These are phyloP conservation scores for Russula dissimulans DNA, from an alignment of 768 basidiomycete species.

Conservation along the genomic window DNA sequence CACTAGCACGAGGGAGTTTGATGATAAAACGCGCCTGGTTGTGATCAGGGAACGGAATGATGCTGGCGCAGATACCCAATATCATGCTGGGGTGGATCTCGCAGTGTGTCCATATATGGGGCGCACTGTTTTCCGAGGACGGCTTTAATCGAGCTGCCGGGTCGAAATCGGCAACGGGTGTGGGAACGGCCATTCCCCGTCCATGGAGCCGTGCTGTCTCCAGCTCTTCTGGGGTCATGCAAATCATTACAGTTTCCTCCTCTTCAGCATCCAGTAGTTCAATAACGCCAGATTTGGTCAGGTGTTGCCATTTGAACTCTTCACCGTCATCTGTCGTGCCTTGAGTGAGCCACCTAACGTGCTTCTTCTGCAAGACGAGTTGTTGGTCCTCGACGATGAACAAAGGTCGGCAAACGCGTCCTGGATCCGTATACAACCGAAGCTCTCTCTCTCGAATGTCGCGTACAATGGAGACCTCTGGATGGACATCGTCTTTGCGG, in stretches of 20 bases:
- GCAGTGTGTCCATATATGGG: conserved; percentile 94
- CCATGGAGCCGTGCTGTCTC: conserved; percentile 65
- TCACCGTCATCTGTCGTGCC: conserved; percentile 43
- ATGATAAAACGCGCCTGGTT: conserved; percentile 67
- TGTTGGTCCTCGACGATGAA: conserved; percentile 95
- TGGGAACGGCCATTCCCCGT: conserved; percentile 38
- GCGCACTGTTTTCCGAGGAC: conserved; percentile 46
- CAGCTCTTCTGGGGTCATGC: conserved; percentile 95
- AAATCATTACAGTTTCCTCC: conserved; percentile 99
- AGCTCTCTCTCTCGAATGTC: conserved; percentile 96
- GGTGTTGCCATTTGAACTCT: conserved; percentile 63
- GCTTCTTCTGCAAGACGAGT: conserved; percentile 73
- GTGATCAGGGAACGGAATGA: conserved; percentile 99
- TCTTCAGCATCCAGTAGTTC: conserved; percentile 97
- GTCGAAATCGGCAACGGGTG: conserved; percentile 58
- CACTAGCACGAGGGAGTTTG: not conserved
- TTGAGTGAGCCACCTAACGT: conserved; percentile 63
- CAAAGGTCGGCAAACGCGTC: conserved; percentile 91
- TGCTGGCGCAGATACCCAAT: conserved; percentile 94
- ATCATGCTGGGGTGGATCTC: conserved; percentile 99
- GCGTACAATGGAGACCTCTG: conserved; percentile 94
- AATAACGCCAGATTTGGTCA: conserved; percentile 81
- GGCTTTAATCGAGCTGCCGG: conserved; percentile 85
- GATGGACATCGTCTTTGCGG: conserved; percentile 88
- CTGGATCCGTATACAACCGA: conserved; percentile 91